Evolutionary conservation across 1,139 yeast genomes (phyloP), one percentile per base, ranked within the genome.

Genomic region (Scheffersomyces stambukii): DNA sequence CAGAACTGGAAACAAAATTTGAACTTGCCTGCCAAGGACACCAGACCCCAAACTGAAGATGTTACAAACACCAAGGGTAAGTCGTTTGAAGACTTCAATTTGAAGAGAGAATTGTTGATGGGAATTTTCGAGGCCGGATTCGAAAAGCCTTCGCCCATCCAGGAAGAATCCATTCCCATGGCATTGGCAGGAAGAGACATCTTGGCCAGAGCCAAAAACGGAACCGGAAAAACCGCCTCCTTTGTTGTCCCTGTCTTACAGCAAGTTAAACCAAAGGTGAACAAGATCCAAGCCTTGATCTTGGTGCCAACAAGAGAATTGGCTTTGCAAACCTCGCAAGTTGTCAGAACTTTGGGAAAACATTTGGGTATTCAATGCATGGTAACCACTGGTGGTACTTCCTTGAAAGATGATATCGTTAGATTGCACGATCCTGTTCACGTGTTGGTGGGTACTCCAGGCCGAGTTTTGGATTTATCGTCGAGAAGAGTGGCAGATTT

Each of bases 351-450:
- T n/a, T 72, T 91, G 42, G 96, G 97, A 38, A 89, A 88, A 57
- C 97, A 91, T 60, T 68, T 91, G 58, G 91, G 89, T 19, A 69
- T 86, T 43, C 84, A 89, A 54, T 88, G 94, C 56, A 91, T 93
- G 97, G 97, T 91, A 36, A 84, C 97, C 57, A 91, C 98, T 11
- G 99, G 99, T 60, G 99, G 99, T 54, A 93, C 98, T 27, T 77
- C 84, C 35, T 70, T 91, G 46, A 80, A 84, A 60, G 98, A 91
- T 61, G 99, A 91, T 63, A 89, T 91, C 49, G 62, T 91, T 50
- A 82, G 98, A 69, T 72, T 91, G 49, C 77, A 83, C 50, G 97
- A 91, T 32, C 83, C 95, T 5, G 96, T 88, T 21, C 96, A 88
- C 56, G 76, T 88, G 27, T 64, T 88, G 37, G 96, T 88, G 24